Conservation (phyloP, 345 rosid genomes). For the Linum tenue region DNA sequence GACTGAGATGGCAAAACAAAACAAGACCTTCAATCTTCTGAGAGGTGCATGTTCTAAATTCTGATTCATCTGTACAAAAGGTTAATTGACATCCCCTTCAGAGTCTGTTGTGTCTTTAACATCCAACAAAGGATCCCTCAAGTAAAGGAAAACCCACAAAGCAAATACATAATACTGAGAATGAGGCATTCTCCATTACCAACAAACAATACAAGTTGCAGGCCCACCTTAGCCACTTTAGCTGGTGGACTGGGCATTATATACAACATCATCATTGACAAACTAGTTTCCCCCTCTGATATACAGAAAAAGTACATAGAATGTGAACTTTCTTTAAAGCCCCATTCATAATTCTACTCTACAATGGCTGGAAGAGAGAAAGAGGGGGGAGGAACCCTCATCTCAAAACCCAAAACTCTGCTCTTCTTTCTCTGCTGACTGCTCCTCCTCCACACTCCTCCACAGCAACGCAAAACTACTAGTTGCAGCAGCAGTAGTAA, state of each 20-base stretch:
- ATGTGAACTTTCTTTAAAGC: neutral
- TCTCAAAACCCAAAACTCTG: neutral
- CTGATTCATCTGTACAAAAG: neutral
- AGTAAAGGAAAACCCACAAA: too few species aligned
- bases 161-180: neutral
- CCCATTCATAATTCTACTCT: neutral
- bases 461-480: neutral
- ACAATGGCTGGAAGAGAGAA: neutral
- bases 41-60: neutral
- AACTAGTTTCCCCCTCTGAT: neutral
- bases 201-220: neutral
- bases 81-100: neutral
- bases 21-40: neutral
- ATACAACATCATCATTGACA: neutral
- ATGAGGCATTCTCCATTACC: neutral
- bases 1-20: too few species aligned
- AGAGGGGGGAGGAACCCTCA: too few species aligned
- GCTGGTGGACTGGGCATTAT: neutral
- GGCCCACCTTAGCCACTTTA: neutral
- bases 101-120: neutral
- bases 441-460: neutral
- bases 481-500: neutral
- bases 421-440: neutral
- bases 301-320: neutral
- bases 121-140: neutral